phyloP scores from a whole-genome alignment of 2,329 filamentous ascomycete genomes.

The Penicillium digitatum region DNA sequence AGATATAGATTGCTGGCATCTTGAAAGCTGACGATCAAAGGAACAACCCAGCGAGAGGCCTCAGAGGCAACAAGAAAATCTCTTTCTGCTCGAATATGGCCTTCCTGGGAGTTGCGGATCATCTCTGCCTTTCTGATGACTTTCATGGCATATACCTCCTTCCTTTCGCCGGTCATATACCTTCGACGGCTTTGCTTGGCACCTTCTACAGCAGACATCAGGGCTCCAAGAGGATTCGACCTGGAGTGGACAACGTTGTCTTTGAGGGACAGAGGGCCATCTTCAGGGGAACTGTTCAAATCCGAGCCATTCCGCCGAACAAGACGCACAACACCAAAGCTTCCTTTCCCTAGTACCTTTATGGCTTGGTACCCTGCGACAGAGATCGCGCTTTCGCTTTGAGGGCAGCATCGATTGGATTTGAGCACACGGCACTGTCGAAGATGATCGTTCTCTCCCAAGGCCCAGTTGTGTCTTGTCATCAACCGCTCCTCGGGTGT shows the following conservation, averaged over 20 bases:
- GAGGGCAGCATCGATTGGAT: conserved; percentile 49
- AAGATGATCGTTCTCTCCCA: conserved; percentile 68
- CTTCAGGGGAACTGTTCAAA: conserved; percentile 1
- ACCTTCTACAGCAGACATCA: conserved; percentile 18
- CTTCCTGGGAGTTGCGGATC: conserved; percentile 86
- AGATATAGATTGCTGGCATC: conserved; percentile 81
- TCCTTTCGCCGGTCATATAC: conserved; percentile 35
- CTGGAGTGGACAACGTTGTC: not conserved
- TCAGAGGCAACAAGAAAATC: conserved; percentile 88
- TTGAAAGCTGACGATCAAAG: conserved; percentile 83
- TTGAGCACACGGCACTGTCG: conserved; percentile 70
- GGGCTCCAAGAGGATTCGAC: conserved; percentile 3
- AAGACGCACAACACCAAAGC: conserved; percentile 86
- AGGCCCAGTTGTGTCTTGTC: conserved; percentile 57
- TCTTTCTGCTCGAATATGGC: conserved; percentile 82
- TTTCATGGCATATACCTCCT: conserved; percentile 88
- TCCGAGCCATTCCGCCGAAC: conserved; percentile 57
- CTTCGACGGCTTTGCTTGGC: conserved; percentile 27
- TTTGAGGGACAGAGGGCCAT: conserved; percentile 6
- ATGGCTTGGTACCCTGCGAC: conserved; percentile 71
- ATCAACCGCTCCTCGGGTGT: conserved; percentile 53
- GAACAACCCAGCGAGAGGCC: conserved; percentile 85
- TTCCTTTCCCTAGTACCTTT: conserved; percentile 83
- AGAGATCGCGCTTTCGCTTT: conserved; percentile 49
- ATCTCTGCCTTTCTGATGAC: conserved; percentile 92